Conservation (phyloP, 805 yeast species). For the Ogataea methanolica region DNA sequence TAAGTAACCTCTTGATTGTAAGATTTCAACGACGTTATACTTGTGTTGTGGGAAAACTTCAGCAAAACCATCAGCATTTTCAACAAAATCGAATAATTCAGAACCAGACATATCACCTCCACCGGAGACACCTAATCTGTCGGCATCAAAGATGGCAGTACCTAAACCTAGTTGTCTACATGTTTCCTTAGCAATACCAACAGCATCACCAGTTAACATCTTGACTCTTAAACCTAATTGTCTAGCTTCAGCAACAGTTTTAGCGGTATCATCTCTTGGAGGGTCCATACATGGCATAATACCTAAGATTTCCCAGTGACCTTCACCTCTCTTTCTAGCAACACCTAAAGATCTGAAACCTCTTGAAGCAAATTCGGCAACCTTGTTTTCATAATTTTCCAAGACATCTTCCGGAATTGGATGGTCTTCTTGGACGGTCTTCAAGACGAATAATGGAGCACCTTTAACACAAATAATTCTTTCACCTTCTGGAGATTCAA, state of each 20-base stretch:
- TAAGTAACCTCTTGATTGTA: conserved; percentile 90
- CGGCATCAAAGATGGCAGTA: conserved; percentile 92
- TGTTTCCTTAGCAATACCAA: conserved; percentile 96
- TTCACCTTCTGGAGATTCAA: conserved; percentile 93
- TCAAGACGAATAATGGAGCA: conserved; percentile 93
- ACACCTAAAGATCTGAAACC: conserved; percentile 98
- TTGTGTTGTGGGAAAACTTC: conserved; percentile 97
- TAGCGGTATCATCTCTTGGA: conserved; percentile 96
- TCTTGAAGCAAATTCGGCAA: conserved; percentile 93
- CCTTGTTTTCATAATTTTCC: conserved; percentile 92
- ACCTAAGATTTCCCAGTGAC: conserved; percentile 95
- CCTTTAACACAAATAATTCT: conserved; percentile 92
- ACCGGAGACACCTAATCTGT: conserved; percentile 91
- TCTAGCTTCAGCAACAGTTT: conserved; percentile 87
- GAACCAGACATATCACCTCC: conserved; percentile 91
- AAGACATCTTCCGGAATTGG: conserved; percentile 89
- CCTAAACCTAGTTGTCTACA: conserved; percentile 96
- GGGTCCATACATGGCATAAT: conserved; percentile 98
- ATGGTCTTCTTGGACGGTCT: conserved; percentile 94
- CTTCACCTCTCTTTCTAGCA: conserved; percentile 96
- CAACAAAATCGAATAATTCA: conserved; percentile 92
- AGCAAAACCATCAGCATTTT: conserved; percentile 95
- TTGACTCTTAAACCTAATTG: conserved; percentile 86
- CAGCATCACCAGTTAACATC: conserved; percentile 98
- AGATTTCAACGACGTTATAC: conserved; percentile 89